Percentiles rank a stretch among this genome's conserved stretches.
Evolutionary conservation across 257 asterid species (phyloP).

Genomic region (Nemophila menziesii): DNA sequence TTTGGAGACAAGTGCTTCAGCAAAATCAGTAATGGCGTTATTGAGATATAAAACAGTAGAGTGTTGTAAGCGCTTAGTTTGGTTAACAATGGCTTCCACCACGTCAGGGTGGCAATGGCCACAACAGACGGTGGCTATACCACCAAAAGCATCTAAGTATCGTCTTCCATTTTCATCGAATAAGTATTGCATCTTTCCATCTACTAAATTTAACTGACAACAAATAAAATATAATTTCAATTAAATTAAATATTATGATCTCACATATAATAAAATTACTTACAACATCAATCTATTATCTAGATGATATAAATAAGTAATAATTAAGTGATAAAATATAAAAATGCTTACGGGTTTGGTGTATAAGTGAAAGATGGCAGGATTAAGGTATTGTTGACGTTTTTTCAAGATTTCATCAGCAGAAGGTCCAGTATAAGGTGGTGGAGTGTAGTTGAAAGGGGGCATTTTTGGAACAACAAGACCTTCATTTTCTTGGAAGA

Average conservation of each 20-base stretch:
- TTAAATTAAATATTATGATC: not conserved
- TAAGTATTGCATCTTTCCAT: constrained; percentile 90
- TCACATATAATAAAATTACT: not conserved
- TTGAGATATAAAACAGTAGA: constrained; percentile 70
- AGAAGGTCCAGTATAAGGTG: constrained; percentile 78
- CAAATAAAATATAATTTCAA: not conserved
- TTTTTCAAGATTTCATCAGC: constrained; percentile 51
- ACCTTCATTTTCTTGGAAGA: constrained; percentile 23
- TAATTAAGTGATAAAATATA: not conserved
- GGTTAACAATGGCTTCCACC: constrained; percentile 68
- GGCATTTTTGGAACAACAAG: constrained; percentile 62
- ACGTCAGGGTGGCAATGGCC: constrained; percentile 96
- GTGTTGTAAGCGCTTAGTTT: constrained; percentile 70
- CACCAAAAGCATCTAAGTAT: constrained; percentile 84
- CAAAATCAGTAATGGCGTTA: constrained; percentile 77
- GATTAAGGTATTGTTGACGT: constrained; percentile 60
- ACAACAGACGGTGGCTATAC: constrained; percentile 80
- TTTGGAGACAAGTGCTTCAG: constrained; percentile 78
- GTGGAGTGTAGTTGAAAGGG: constrained; percentile 76
- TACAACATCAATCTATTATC: too few species aligned
- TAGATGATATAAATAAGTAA: too few species aligned
- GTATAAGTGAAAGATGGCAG: constrained; percentile 75
- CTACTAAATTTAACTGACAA: constrained; percentile 64
- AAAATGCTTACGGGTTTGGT: constrained; percentile 41
- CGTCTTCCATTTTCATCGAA: constrained; percentile 72